phyloP scores from a whole-genome alignment of 1,139 yeast species.

The Blastobotrys illinoisensis region DNA sequence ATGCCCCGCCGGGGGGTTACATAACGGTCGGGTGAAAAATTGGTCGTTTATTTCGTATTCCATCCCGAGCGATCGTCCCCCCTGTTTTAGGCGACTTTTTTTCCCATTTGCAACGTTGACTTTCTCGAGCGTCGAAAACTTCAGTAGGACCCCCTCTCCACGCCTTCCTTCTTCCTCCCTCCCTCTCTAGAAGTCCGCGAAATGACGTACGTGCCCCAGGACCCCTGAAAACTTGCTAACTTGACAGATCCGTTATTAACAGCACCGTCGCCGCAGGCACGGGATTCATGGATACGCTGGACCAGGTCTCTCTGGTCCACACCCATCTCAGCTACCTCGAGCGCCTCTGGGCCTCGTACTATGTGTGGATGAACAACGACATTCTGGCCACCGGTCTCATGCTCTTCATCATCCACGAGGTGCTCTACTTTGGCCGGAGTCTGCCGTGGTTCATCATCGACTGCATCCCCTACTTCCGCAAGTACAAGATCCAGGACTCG shows the following conservation, averaged over 20 bases:
- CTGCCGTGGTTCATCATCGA: conserved; percentile 84
- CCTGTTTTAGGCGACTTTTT: not conserved
- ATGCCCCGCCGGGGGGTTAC: no score
- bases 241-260: conserved; percentile 13
- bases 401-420: conserved; percentile 70
- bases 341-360: conserved; percentile 80
- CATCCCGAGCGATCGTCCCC: not conserved
- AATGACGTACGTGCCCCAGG: not conserved
- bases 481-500: conserved; percentile 74
- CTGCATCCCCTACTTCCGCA: conserved; percentile 65
- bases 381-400: conserved; percentile 78
- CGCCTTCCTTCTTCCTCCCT: not conserved
- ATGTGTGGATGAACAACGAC: conserved; percentile 70
- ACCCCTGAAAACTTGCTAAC: no score
- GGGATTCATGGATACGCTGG: conserved; percentile 18
- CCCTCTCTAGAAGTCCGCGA: not conserved
- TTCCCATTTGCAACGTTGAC: not conserved
- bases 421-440: conserved; percentile 81
- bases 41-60: not conserved
- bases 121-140: not conserved
- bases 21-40: no score
- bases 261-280: conserved; percentile 18
- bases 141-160: no score
- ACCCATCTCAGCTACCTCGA: conserved; percentile 39
- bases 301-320: conserved; percentile 14